These are phyloP conservation scores for Teratosphaeria epicoccoides DNA, from an alignment of 2,329 filamentous ascomycete genomes.

Conservation along the genomic window DNA sequence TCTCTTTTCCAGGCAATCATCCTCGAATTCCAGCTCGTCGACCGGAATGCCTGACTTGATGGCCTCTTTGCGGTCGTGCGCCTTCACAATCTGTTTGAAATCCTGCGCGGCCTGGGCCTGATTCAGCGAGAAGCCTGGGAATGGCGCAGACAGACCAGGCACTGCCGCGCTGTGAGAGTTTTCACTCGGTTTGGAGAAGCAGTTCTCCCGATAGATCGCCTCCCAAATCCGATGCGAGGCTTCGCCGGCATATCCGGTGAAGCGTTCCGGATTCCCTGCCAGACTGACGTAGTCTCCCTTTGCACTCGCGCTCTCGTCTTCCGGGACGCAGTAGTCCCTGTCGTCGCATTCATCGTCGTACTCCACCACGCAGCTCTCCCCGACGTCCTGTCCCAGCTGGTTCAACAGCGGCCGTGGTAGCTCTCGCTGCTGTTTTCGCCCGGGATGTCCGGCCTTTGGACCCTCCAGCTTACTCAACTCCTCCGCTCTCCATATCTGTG, in stretches of 20 bases:
- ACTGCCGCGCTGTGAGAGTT: slow-evolving; percentile 15
- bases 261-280: slow-evolving; percentile 84
- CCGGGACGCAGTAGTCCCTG: slow-evolving; percentile 89
- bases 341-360: slow-evolving; percentile 97
- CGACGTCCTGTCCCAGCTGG: slow-evolving; percentile 71
- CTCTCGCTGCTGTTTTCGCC: slow-evolving; percentile 60
- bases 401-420: slow-evolving; percentile 67
- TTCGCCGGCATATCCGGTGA: slow-evolving; percentile 83
- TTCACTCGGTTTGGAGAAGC: slow-evolving; percentile 51
- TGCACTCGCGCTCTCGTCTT: slow-evolving; percentile 74
- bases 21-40: slow-evolving; percentile 64
- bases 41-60: slow-evolving; percentile 39
- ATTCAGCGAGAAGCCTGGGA: slow-evolving; percentile 31
- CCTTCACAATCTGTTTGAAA: slow-evolving; percentile 49
- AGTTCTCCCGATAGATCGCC: slow-evolving; percentile 94
- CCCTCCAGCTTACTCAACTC: slow-evolving; percentile 88
- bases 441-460: slow-evolving; percentile 80
- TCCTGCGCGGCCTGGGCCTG: slow-evolving; percentile 48
- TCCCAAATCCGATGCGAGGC: slow-evolving; percentile 89
- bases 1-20: slow-evolving; percentile 95
- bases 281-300: slow-evolving; percentile 97
- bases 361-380: slow-evolving; percentile 93
- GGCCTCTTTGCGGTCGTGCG: slow-evolving; percentile 50
- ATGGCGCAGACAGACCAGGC: slow-evolving; percentile 14
- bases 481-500: slow-evolving; percentile 79